Evolutionary conservation across 176 grass and related monocot species (phyloP).

Genomic region (Juncus effusus): DNA sequence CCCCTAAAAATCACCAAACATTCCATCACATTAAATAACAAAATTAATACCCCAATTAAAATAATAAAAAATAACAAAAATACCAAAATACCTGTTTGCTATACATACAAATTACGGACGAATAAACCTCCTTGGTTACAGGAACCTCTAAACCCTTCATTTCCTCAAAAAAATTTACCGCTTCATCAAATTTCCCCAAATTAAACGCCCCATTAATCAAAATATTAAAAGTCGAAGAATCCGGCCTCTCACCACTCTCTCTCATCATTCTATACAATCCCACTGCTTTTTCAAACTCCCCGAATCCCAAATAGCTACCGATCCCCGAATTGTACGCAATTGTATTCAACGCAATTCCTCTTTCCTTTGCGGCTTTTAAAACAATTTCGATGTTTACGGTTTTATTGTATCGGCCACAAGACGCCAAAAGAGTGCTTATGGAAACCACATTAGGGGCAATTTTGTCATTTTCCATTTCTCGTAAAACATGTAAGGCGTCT

Average conservation of each 20-base stretch:
- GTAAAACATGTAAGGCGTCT: constrained; percentile 60
- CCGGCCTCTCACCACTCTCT: constrained; percentile 50
- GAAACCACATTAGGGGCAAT: constrained; percentile 79
- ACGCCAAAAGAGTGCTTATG: constrained; percentile 81
- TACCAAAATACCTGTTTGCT: constrained; percentile 65
- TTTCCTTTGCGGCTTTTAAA: constrained; percentile 54
- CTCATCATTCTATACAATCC: constrained; percentile 68
- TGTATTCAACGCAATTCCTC: constrained; percentile 73
- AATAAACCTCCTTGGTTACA: constrained; percentile 82
- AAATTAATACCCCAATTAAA: background rate
- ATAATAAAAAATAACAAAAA: constrained; percentile 28
- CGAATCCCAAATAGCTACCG: constrained; percentile 69
- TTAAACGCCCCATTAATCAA: constrained; percentile 81
- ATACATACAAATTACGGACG: constrained; percentile 80
- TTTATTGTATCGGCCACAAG: constrained; percentile 60
- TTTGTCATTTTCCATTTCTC: constrained; percentile 75
- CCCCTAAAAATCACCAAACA: constrained; percentile 36
- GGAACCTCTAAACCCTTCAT: constrained; percentile 62
- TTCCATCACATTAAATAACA: constrained; percentile 1
- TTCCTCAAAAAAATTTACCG: constrained; percentile 73
- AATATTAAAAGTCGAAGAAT: constrained; percentile 82
- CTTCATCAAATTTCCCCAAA: constrained; percentile 54
- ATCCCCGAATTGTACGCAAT: constrained; percentile 91
- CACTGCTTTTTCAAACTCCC: constrained; percentile 79
- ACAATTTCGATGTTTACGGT: constrained; percentile 66